Percentiles rank a stretch among this genome's conserved stretches.
Conservation (phyloP, 768 basidiomycete species). For the Epithele typhae region DNA sequence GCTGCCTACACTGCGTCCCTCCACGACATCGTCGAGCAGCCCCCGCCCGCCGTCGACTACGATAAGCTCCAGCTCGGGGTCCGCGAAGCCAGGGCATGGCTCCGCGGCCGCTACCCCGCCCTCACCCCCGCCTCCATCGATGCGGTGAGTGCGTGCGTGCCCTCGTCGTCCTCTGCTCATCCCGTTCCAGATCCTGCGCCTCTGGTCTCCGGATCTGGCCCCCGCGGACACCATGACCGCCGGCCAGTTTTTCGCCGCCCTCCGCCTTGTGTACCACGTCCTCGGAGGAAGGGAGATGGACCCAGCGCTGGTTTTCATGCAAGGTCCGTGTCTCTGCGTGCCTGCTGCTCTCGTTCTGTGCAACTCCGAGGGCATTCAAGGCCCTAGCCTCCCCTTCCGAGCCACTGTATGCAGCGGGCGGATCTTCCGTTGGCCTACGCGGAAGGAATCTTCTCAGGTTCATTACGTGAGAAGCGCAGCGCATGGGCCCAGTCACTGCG, state of each 20-base stretch:
- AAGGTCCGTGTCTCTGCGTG: slow-evolving; percentile 48
- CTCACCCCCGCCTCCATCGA: slow-evolving; percentile 53
- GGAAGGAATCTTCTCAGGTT: neutral
- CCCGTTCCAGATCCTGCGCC: slow-evolving; percentile 50
- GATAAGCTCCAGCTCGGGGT: slow-evolving; percentile 50
- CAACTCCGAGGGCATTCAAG: too few relatives aligned
- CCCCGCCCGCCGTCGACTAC: slow-evolving; percentile 34
- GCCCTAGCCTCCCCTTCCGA: too few relatives aligned
- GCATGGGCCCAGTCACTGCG: neutral
- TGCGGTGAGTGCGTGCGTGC: slow-evolving; percentile 37
- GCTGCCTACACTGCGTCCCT: slow-evolving; percentile 59
- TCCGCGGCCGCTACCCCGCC: slow-evolving; percentile 63
- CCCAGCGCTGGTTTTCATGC: slow-evolving; percentile 64
- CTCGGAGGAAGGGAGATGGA: slow-evolving; percentile 58
- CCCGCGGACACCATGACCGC: slow-evolving; percentile 53
- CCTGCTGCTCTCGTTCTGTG: too few relatives aligned
- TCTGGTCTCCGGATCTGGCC: slow-evolving; percentile 55
- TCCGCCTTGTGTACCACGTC: slow-evolving; percentile 63
- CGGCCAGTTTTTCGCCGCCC: slow-evolving; percentile 73
- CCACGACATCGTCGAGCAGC: slow-evolving; percentile 30
- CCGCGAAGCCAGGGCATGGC: slow-evolving; percentile 72
- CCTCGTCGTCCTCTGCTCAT: neutral
- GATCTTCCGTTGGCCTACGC: too few relatives aligned
- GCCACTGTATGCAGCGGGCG: too few relatives aligned
- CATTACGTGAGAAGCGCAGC: too few relatives aligned